Conservation (phyloP, 1,284 basidiomycete genomes). For the Mycosarcoma mackinlayi region DNA sequence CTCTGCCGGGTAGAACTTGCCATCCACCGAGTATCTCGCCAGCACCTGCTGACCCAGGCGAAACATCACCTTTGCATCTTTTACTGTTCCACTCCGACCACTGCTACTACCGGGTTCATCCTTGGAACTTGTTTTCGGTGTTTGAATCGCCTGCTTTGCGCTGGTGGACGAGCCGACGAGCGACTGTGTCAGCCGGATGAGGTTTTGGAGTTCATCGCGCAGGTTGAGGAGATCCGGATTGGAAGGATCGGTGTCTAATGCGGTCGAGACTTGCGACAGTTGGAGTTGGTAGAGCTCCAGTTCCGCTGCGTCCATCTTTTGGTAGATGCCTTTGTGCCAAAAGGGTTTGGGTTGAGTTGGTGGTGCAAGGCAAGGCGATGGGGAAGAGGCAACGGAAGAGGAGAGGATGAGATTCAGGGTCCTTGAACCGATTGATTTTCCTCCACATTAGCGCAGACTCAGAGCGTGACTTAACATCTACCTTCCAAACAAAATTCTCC, state of each 20-base stretch:
- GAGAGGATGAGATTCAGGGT: not conserved
- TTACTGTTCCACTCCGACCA: not conserved
- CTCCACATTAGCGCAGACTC: slow-evolving; percentile 5
- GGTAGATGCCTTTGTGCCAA: not conserved
- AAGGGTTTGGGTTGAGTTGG: no score
- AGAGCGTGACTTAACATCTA: no score
- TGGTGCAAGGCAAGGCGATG: no score
- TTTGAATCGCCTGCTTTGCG: no score
- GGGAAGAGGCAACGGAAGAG: not conserved
- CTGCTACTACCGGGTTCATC: not conserved
- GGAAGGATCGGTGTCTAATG: slow-evolving; percentile 82
- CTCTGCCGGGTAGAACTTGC: slow-evolving; percentile 55
- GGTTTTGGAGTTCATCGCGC: slow-evolving; percentile 84
- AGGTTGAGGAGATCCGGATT: slow-evolving; percentile 79
- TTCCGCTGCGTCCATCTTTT: slow-evolving; percentile 20
- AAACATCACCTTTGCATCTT: slow-evolving; percentile 8
- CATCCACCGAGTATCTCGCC: slow-evolving; percentile 77
- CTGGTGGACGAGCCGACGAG: slow-evolving; percentile 3
- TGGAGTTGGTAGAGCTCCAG: slow-evolving; percentile 36
- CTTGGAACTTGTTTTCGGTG: not conserved
- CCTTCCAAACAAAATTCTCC: no score
- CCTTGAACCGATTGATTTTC: not conserved
- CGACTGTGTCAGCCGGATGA: slow-evolving; percentile 81
- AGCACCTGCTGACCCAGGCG: slow-evolving; percentile 89
- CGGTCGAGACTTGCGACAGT: slow-evolving; percentile 87